These are phyloP conservation scores for Macrolepiota dolichaula DNA, from an alignment of 768 basidiomycete genomes.

Conservation along the genomic window DNA sequence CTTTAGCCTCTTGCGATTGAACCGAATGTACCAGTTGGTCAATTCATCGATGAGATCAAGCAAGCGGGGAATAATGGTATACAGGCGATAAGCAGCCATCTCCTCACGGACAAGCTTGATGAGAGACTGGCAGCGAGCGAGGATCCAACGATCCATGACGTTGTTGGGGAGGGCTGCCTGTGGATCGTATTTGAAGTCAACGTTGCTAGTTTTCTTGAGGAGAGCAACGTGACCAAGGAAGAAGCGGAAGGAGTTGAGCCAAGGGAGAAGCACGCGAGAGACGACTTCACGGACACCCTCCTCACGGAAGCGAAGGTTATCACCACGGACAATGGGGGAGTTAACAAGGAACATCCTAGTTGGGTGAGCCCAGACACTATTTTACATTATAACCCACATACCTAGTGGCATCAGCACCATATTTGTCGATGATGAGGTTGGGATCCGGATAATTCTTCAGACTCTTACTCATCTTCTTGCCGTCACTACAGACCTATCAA, in stretches of 20 bases:
- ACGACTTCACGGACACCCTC: conserved; percentile 97
- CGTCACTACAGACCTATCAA: conserved; percentile 55
- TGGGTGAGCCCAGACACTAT: not conserved
- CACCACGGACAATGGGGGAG: conserved; percentile 96
- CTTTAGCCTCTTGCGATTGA: conserved; percentile 94
- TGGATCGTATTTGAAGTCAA: conserved; percentile 85
- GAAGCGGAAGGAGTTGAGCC: conserved; percentile 99
- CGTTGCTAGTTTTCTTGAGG: conserved; percentile 73
- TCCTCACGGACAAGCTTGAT: conserved; percentile 89
- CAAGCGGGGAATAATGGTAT: conserved; percentile 95
- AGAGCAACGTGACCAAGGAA: conserved; percentile 93
- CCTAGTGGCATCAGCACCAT: conserved; percentile 95
- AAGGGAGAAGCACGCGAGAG: conserved; percentile 93
- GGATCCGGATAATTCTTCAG: conserved; percentile 97
- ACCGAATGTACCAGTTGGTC: conserved; percentile 99
- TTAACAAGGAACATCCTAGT: conserved; percentile 95
- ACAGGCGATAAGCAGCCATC: conserved; percentile 96
- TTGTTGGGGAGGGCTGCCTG: conserved; percentile 81
- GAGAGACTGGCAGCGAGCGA: conserved; percentile 96
- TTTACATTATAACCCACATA: conserved; percentile 22
- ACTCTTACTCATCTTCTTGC: conserved; percentile 99
- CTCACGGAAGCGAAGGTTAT: conserved; percentile 97
- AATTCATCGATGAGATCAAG: conserved; percentile 92
- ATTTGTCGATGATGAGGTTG: conserved; percentile 81
- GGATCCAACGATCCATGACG: conserved; percentile 98